Base-by-base conservation (phyloP, 2,329 filamentous ascomycete species). In the Helotiales sp. region DNA sequence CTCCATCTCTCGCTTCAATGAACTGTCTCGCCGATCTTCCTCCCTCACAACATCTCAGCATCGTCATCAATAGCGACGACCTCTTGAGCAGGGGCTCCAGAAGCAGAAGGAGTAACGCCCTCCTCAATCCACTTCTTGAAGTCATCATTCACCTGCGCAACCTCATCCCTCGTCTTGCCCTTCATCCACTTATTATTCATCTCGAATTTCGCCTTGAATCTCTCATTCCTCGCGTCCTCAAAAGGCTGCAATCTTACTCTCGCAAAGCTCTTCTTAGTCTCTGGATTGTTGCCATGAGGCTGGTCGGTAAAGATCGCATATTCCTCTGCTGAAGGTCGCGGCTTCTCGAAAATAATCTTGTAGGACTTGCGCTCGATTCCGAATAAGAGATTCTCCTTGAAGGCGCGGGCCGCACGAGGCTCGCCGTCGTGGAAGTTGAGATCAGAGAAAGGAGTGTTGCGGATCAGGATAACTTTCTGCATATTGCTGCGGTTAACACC, bases 311-410 rank as follows among this genome's bases (percentile, higher is more conserved):
- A 91, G 70, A 89, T 74, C 61, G 84, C 89, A 74, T 82, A 90
- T 68, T 93, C 90, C 6, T 81, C 81, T 19, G 87, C 90, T 29
- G 80, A 27, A 7, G 46, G 80, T 1, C 87, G 83, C 55, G n/a
- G n/a, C n/a, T n/a, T n/a, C n/a, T 86, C 85, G 77, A 89, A 93
- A n/a, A 90, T 79, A 69, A 93, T 88, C 74, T 90, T 89, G 70
- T 88, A 91, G 55, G 85, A 90, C 72, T 89, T 89, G 13, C 10
- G 91, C 81, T 67, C 87, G 91, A 69, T 93, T 89, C 60, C 87
- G 85, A 40, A 91, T 82, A 10, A 85, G 81, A 38, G 93, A 75
- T 17, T 87, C 84, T 67, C 93, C 89, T 58, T 84, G 65, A 84
- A 87, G 5, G 82, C 77, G 5, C 89, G 66, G 77, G 80, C 71